Evolutionary conservation across 176 grass and related monocot species (phyloP).

Genomic region (Phoenix roebelenii): DNA sequence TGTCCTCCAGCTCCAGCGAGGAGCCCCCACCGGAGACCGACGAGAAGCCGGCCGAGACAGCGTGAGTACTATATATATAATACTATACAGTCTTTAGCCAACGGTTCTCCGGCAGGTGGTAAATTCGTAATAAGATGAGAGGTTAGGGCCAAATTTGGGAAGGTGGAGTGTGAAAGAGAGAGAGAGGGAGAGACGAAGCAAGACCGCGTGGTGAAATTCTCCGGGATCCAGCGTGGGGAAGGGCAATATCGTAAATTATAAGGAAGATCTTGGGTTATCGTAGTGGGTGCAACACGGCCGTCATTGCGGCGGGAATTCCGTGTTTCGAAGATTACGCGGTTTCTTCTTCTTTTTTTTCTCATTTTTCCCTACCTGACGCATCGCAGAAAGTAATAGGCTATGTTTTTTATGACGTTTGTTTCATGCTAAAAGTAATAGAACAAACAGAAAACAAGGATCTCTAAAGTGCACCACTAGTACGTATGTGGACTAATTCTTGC

Average conservation of each 20-base stretch:
- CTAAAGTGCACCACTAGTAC: too few relatives aligned
- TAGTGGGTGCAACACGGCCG: background rate
- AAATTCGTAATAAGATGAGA: background rate
- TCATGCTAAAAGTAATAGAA: too few relatives aligned
- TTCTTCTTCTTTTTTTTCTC: background rate
- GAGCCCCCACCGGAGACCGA: background rate
- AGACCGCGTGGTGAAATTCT: background rate
- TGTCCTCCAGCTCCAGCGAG: constrained; percentile 1
- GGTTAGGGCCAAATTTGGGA: background rate
- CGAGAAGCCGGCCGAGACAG: background rate
- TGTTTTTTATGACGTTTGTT: too few relatives aligned
- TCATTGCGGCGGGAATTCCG: constrained; percentile 3
- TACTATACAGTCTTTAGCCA: background rate
- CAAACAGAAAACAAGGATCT: too few relatives aligned
- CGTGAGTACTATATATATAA: background rate
- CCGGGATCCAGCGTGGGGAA: background rate
- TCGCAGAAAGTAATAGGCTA: too few relatives aligned
- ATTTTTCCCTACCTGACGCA: background rate
- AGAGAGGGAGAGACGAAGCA: background rate
- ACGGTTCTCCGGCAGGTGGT: background rate
- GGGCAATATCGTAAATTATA: background rate
- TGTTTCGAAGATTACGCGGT: constrained; percentile 2
- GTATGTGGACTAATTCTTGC: too few relatives aligned
- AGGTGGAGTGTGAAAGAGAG: background rate
- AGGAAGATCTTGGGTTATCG: background rate